Conservation (phyloP, 2,329 filamentous ascomycete genomes). For the Pseudocercospora ulei region DNA sequence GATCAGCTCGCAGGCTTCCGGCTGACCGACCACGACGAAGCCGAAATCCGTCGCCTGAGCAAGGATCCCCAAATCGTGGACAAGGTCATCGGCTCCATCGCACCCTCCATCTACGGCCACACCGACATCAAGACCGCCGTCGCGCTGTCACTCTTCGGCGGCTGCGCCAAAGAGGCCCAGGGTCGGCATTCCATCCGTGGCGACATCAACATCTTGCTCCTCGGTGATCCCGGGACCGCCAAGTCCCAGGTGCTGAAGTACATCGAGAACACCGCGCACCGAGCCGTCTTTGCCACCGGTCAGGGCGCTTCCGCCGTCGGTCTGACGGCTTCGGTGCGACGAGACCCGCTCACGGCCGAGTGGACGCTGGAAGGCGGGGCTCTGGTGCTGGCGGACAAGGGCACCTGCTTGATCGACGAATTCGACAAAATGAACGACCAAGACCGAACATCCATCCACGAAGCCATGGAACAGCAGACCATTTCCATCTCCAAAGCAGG, state of each 20-base stretch:
- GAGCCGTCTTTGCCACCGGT: constrained; percentile 93
- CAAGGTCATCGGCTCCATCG: constrained; percentile 84
- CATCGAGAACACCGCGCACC: constrained; percentile 91
- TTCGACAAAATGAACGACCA: constrained; percentile 99
- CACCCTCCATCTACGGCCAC: constrained; percentile 95
- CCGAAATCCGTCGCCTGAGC: constrained; percentile 75
- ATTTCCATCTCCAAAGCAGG: constrained; percentile 98
- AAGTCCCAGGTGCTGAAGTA: constrained; percentile 98
- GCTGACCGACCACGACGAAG: constrained; percentile 89
- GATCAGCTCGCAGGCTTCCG: constrained; percentile 95
- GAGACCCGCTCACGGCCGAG: constrained; percentile 88
- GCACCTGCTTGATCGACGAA: constrained; percentile 93
- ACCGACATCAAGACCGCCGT: constrained; percentile 95
- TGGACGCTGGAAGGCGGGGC: constrained; percentile 97
- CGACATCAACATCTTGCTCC: constrained; percentile 92
- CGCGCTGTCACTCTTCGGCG: constrained; percentile 85
- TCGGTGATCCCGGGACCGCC: constrained; percentile 93
- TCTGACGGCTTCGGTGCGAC: constrained; percentile 91
- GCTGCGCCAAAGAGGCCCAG: constrained; percentile 81
- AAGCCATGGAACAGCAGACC: constrained; percentile 99
- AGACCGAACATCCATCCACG: constrained; percentile 94
- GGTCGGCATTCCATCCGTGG: constrained; percentile 86
- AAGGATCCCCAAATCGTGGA: constrained; percentile 86
- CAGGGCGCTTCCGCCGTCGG: constrained; percentile 95
- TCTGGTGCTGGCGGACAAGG: constrained; percentile 85